phyloP scores from a whole-genome alignment of 1,284 basidiomycete species.

The Cryptococcus sp. region DNA sequence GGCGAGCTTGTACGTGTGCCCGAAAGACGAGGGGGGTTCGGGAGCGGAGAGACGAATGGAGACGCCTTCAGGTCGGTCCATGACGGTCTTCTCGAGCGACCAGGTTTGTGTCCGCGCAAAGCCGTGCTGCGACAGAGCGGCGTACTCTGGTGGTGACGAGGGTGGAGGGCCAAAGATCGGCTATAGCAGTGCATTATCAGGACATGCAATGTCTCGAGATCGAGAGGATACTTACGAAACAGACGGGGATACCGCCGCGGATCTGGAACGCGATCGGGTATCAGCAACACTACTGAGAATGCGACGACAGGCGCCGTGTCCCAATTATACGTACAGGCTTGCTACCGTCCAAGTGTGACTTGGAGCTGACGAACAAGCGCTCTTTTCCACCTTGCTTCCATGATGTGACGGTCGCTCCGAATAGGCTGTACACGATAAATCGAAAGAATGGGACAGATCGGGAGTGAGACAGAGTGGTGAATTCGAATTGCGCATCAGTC shows the following conservation, averaged over 20 bases:
- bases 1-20: constrained; percentile 65
- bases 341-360: constrained; percentile 71
- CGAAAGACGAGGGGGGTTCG: constrained; percentile 62
- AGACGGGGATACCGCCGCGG: constrained; percentile 47
- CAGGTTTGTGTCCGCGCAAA: constrained; percentile 76
- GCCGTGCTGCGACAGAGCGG: constrained; percentile 75
- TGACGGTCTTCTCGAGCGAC: constrained; percentile 65
- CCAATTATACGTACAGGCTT: constrained; percentile 56
- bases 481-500: too few relatives aligned
- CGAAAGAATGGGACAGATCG: too few relatives aligned
- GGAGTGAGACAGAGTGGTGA: too few relatives aligned
- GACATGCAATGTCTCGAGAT: not conserved
- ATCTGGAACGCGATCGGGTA: constrained; percentile 29
- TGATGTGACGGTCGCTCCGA: constrained; percentile 69
- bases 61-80: constrained; percentile 70
- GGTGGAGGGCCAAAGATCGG: constrained; percentile 80
- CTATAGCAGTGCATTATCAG: constrained; percentile 23
- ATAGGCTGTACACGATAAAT: constrained; percentile 54
- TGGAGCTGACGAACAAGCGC: constrained; percentile 78
- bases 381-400: constrained; percentile 60
- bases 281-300: not conserved
- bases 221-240: constrained; percentile 32
- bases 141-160: constrained; percentile 58
- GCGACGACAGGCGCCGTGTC: constrained; percentile 5
- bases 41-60: constrained; percentile 69